Evolutionary conservation across 2,329 filamentous ascomycete genomes (phyloP).

Genomic region (Stenocarpella maydis): DNA sequence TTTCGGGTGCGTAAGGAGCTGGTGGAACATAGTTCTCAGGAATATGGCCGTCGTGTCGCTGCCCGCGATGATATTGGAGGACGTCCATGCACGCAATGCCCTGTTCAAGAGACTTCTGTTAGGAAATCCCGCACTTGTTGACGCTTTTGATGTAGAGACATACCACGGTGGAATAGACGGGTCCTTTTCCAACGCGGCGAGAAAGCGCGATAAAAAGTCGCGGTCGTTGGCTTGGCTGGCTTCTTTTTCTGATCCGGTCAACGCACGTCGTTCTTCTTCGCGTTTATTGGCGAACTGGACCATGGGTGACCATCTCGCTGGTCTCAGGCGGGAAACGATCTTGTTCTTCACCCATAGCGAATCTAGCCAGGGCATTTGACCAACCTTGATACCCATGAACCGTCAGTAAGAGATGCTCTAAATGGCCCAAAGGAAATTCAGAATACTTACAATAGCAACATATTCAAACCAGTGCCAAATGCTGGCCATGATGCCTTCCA

Average conservation of each 20-base stretch:
- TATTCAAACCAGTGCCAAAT: constrained; percentile 6
- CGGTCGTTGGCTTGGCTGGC: background rate
- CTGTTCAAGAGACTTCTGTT: background rate
- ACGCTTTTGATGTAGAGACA: background rate
- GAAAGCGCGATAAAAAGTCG: background rate
- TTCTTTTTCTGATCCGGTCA: background rate
- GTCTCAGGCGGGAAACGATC: background rate
- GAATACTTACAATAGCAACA: background rate
- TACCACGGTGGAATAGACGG: constrained; percentile 4
- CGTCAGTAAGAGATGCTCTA: background rate
- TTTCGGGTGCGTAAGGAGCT: background rate
- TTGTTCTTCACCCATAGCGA: constrained; percentile 1
- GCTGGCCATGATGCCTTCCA: constrained; percentile 2
- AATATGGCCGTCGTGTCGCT: constrained; percentile 2
- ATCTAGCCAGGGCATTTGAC: background rate
- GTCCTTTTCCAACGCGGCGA: background rate
- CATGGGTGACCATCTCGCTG: background rate
- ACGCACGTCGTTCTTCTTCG: background rate
- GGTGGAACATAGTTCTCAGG: constrained; percentile 1
- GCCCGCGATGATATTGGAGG: constrained; percentile 7
- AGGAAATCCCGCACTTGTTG: background rate
- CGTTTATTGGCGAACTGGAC: background rate
- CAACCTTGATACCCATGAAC: background rate
- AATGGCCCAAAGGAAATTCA: background rate
- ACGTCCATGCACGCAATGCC: background rate